phyloP scores from a whole-genome alignment of 768 basidiomycete species.

The Lyophyllum decastes region DNA sequence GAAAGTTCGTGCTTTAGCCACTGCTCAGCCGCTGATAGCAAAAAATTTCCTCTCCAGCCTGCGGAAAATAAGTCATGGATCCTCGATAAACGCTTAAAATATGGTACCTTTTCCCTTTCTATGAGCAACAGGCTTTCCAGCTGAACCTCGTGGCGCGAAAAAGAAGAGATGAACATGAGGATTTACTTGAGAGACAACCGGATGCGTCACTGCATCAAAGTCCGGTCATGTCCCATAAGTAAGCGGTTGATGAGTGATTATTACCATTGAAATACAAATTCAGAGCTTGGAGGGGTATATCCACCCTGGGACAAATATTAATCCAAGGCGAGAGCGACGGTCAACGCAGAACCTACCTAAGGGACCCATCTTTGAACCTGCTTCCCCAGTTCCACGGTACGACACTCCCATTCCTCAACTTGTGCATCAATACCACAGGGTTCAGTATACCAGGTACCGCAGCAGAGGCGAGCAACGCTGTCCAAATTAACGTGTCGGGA shows the following conservation, averaged over 20 bases:
- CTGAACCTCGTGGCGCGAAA: slow-evolving; percentile 87
- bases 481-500: slow-evolving; percentile 90
- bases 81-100: not conserved
- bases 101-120: slow-evolving; percentile 81
- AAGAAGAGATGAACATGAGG: slow-evolving; percentile 92
- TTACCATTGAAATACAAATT: slow-evolving; percentile 89
- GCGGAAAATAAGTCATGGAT: not conserved
- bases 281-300: slow-evolving; percentile 89
- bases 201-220: slow-evolving; percentile 70
- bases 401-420: slow-evolving; percentile 74
- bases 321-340: not conserved
- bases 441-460: slow-evolving; percentile 96
- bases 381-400: slow-evolving; percentile 96
- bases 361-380: slow-evolving; percentile 89
- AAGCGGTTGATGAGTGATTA: not conserved
- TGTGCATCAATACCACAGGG: slow-evolving; percentile 94
- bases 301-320: slow-evolving; percentile 56
- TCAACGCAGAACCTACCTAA: slow-evolving; percentile 51
- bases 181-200: slow-evolving; percentile 94
- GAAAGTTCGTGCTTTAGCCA: slow-evolving; percentile 94
- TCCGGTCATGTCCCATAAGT: not conserved
- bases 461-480: slow-evolving; percentile 81
- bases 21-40: slow-evolving; percentile 90
- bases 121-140: slow-evolving; percentile 92
- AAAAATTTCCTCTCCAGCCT: slow-evolving; percentile 96